Conservation (phyloP, 2,329 filamentous ascomycete genomes). For the Hypoxylon sp. region DNA sequence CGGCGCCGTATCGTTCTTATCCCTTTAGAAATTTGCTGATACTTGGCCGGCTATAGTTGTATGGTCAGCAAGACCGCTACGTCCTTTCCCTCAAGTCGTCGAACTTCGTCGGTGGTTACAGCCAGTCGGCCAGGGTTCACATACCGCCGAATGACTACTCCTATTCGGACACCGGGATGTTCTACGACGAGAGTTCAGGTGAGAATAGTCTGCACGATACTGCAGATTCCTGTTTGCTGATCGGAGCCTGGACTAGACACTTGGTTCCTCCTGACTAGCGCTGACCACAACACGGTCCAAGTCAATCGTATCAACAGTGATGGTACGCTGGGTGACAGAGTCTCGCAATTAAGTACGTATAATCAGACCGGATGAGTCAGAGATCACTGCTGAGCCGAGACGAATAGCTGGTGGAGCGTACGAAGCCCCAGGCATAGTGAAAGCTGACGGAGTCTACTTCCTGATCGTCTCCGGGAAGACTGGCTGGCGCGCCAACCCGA, state of each 20-base stretch:
- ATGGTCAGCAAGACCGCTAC: constrained; percentile 57
- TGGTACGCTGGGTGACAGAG: constrained; percentile 53
- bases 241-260: constrained; percentile 43
- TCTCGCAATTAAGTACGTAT: constrained; percentile 47
- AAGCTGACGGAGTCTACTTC: constrained; percentile 53
- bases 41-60: constrained; percentile 49
- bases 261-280: constrained; percentile 57
- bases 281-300: constrained; percentile 58
- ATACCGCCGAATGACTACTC: constrained; percentile 56
- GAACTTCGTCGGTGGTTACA: constrained; percentile 52
- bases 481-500: constrained; percentile 55
- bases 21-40: not conserved
- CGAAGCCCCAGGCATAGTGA: constrained; percentile 55
- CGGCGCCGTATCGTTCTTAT: not conserved
- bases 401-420: constrained; percentile 52
- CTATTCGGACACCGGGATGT: constrained; percentile 59
- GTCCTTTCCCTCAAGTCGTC: constrained; percentile 55
- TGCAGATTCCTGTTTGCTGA: constrained; percentile 12
- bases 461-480: constrained; percentile 57
- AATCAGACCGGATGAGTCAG: not conserved
- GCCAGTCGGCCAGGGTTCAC: constrained; percentile 51
- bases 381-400: constrained; percentile 11
- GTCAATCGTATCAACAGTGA: constrained; percentile 56
- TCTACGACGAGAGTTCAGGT: constrained; percentile 52
- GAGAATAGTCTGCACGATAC: not conserved